Evolutionary conservation across 208 protist genomes (phyloP), one percentile per base, ranked within the genome.

Genomic region (Leishmania major): DNA sequence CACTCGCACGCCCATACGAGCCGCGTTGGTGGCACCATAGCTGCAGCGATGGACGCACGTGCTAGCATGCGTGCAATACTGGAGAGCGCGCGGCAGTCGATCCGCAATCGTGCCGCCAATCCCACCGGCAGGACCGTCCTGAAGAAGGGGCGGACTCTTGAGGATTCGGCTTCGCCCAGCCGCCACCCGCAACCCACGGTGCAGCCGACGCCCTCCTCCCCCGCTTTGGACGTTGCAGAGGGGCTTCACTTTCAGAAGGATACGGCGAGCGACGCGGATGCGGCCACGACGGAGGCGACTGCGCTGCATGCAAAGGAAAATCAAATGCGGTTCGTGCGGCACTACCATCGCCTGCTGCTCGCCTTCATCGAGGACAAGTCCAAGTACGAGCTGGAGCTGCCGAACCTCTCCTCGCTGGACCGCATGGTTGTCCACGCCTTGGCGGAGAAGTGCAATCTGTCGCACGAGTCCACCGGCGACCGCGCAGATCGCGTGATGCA

Each of bases 371-470:
- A 90, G 17, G 92, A 98, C 82, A 88, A 91, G 43, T 91, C 90
- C 22, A 93, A 95, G 79, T 92, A 91, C 57, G 83, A 87, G 80
- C 81, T 97, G 31, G 92, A 94, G 73, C 75, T 96, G 74, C 91
- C 94, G 13, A 79, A 96, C 72, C 84, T 97, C 53, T 90, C 74
- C 62, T 85, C 85, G 19, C 93, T 94, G 75, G 95, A 97, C 80
- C 91, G 96, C 47, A 76, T 90, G 19, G 92, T 94, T 55, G 86
- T 98, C 40, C 96, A 98, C 82, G 80, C 62, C 13, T 77, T 98
- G 25, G 96, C 94, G 4, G 90, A 97, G 87, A 86, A 88, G 76
- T 97, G 94, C 89, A 97, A 97, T 70, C 84, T 98, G 19, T 90
- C 88, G 3, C 96, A 98, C 82, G 84, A 93, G 47, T 96, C 91